Evolutionary conservation across 495 filamentous ascomycete genomes (phyloP), one percentile per base, ranked within the genome.

Genomic region (Daldinia caldariorum): DNA sequence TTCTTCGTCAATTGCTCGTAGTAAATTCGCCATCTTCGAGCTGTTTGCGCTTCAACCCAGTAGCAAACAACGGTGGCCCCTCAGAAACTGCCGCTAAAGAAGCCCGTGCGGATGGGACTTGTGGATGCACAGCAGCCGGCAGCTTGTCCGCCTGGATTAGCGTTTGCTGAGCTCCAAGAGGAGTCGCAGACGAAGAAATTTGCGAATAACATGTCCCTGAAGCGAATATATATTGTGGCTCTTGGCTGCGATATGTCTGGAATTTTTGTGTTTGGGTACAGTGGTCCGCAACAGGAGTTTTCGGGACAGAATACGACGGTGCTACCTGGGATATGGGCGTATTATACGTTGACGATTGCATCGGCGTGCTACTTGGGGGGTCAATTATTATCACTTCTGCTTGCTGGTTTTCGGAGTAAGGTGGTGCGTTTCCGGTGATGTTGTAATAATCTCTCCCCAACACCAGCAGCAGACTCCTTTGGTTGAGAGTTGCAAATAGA

Each of bases 41-140:
- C 35, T 34, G 51, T 39, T 57, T 35, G 32, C 53, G 61, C 39
- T 64, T 64, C 9, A 57, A 38, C 26, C 60, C 60, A 16, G 60
- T 7, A 47, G n/a, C 26, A 26, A 26, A 31, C 8, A 31, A 6
- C n/a, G n/a, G 26, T 0, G 29, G 3, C 4, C 16, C 43, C 16
- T 22, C 9, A 35, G 34, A 35, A 35, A 35, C 34, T 35, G 34
- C 9, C 34, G 34, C 34, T 35, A 35, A 5, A 3, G 5, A 1
- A 35, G 34, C 34, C 34, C 5, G 34, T 10, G 9, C 1, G 34
- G 34, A 35, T 35, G 34, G 34, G 6, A 5, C 34, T 35, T 35
- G 34, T 10, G 34, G 34, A 7, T 35, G 34, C 34, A 35, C 9
- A 35, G 34, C 6, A 35, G 9, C 9, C 34, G 34, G 34, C 9